A percentile compares a stretch with the other conserved stretches of the same genome.
Evolutionary conservation across 2,329 filamentous ascomycete species (phyloP).

Genomic region (Xylariaceae sp.): DNA sequence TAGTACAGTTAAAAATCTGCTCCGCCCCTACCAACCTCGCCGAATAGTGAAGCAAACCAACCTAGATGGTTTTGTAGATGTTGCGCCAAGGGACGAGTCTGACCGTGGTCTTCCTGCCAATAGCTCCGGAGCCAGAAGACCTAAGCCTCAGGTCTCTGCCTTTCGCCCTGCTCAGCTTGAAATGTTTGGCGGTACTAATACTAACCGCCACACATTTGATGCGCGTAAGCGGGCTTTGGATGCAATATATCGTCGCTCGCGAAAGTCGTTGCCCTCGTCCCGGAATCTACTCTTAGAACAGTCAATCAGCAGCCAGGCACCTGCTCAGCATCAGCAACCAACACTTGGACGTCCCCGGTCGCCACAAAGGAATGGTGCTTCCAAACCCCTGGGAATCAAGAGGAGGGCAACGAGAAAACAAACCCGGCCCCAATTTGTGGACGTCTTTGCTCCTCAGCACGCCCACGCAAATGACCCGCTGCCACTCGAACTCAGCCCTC

Average conservation of each 20-base stretch:
- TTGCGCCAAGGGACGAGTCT: conserved; percentile 11
- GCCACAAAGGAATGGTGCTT: not conserved
- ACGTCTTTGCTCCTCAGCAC: conserved; percentile 49
- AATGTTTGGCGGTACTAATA: conserved; percentile 35
- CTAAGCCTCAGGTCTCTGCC: conserved; percentile 16
- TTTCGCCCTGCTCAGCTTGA: conserved; percentile 54
- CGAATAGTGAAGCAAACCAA: conserved; percentile 29
- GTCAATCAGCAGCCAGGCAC: conserved; percentile 29
- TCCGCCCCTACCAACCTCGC: conserved; percentile 27
- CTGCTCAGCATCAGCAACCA: conserved; percentile 15
- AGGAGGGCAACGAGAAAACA: conserved; percentile 38
- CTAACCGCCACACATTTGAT: conserved; percentile 40
- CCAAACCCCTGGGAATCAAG: not conserved
- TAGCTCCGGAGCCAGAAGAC: conserved; percentile 5
- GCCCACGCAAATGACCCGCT: conserved; percentile 50
- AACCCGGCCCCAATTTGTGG: conserved; percentile 40
- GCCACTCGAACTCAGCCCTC: conserved; percentile 27
- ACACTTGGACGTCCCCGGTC: not conserved
- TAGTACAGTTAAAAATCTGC: conserved; percentile 10
- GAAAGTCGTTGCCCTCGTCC: conserved; percentile 26
- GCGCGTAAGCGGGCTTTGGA: conserved; percentile 52
- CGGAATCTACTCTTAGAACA: conserved; percentile 35
- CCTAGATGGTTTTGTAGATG: conserved; percentile 32
- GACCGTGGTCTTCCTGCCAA: not conserved
- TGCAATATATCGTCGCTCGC: conserved; percentile 44